Conservation (phyloP, 257 asterid genomes). For the Paraleonurus japonicus region DNA sequence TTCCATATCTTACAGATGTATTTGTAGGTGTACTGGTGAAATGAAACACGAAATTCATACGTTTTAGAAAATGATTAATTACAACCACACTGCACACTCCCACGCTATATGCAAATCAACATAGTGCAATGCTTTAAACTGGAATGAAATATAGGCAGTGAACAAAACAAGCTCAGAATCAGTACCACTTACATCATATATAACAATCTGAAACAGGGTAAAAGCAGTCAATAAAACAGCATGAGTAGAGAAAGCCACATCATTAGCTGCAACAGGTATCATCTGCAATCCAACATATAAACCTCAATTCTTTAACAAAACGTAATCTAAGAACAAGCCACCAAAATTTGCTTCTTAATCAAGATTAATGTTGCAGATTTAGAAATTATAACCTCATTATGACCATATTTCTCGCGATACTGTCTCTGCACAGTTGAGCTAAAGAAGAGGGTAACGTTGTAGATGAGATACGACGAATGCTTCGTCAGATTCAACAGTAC, state of each 20-base stretch:
- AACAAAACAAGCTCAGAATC: not conserved
- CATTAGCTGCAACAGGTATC: slow-evolving; percentile 97
- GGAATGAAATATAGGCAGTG: not conserved
- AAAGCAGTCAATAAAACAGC: slow-evolving; percentile 76
- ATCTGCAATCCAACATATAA: slow-evolving; percentile 48
- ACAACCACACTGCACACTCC: not conserved
- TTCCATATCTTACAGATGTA: not conserved
- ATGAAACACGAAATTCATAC: not conserved
- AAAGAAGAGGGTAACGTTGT: slow-evolving; percentile 87
- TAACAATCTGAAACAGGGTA: slow-evolving; percentile 70
- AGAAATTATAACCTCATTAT: slow-evolving; percentile 45
- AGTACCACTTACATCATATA: slow-evolving; percentile 37
- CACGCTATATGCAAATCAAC: not conserved
- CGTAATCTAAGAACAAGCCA: not conserved
- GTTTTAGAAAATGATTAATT: not conserved
- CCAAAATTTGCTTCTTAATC: not conserved
- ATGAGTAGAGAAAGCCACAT: slow-evolving; percentile 90
- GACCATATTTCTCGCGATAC: slow-evolving; percentile 66
- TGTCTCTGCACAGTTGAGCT: slow-evolving; percentile 74
- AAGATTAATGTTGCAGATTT: not conserved
- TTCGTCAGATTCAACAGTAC: slow-evolving; percentile 79
- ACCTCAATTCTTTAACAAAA: not conserved
- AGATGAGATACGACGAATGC: slow-evolving; percentile 83
- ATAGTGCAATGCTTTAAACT: not conserved
- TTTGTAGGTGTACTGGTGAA: too few species aligned